These are phyloP conservation scores for Balansia obtecta DNA, from an alignment of 2,329 filamentous ascomycete species.

Conservation along the genomic window DNA sequence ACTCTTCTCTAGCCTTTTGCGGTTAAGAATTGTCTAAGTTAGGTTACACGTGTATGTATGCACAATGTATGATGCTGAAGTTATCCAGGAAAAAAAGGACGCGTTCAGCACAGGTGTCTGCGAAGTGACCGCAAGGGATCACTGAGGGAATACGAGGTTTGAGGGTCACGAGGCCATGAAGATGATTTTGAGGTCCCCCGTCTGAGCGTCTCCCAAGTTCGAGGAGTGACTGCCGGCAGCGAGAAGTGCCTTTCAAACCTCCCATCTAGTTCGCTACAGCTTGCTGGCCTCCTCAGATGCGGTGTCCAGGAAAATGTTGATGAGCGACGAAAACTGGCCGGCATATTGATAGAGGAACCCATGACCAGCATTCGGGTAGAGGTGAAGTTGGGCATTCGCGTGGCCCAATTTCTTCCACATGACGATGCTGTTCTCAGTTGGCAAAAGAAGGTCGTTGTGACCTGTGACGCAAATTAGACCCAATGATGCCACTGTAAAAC, in stretches of 20 bases:
- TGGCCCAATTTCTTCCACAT: slow-evolving; percentile 24
- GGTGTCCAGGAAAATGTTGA: slow-evolving; percentile 20
- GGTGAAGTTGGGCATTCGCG: slow-evolving; percentile 18
- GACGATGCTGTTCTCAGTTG: slow-evolving; percentile 24
- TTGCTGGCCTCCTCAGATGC: not conserved
- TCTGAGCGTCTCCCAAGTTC: not conserved
- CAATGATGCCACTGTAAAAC: not conserved
- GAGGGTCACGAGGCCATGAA: not conserved
- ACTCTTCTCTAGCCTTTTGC: not conserved
- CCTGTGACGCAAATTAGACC: slow-evolving; percentile 11
- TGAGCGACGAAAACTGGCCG: slow-evolving; percentile 16
- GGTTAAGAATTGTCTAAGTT: not conserved
- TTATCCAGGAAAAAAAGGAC: not conserved
- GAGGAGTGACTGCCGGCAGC: not conserved
- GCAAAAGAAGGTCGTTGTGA: slow-evolving; percentile 21
- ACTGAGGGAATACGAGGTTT: no score
- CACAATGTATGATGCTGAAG: not conserved
- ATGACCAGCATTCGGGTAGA: slow-evolving; percentile 24
- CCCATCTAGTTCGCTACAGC: slow-evolving; percentile 1
- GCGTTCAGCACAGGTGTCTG: no score
- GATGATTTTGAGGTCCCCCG: not conserved
- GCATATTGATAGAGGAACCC: slow-evolving; percentile 24
- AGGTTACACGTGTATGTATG: not conserved
- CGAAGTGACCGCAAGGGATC: not conserved
- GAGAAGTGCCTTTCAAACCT: not conserved